Evolutionary conservation across 2,329 filamentous ascomycete genomes (phyloP), one percentile per base, ranked within the genome.

Genomic region (Paecilomyces sp.): DNA sequence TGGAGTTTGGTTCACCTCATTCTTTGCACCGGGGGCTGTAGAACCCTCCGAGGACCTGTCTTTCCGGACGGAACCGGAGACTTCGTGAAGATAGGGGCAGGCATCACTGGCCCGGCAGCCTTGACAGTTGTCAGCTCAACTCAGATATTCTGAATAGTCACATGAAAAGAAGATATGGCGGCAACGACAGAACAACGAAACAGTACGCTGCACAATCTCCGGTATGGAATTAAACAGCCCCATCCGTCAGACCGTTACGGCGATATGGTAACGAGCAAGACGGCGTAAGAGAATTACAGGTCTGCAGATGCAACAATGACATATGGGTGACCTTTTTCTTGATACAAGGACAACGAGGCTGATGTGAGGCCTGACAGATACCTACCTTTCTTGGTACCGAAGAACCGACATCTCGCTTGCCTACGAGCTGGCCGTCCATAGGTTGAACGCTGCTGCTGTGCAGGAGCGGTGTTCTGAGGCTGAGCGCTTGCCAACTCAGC

Each of bases 91-190:
- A 68, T 78, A 85, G 33, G 75, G 78, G 65, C 83, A 85, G 56
- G 75, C 68, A 63, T 77, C 73, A 58, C 82, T 82, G 62, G 79
- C 76, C 66, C 81, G 75, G 71, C 83, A 85, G 61, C 83, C 80
- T 81, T 63, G 47, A 58, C 24, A 13, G 36, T 58, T 50, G 61
- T 73, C 58, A 72, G 70, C 53, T 56, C 9, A 54, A 33, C 36
- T 58, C 53, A 60, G 55, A 53, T 60, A 57, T 28, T 56, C 57
- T 59, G 50, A 58, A 36, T 56, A 54, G 24, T 59, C 55, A 55
- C 33, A 58, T 36, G 51, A 36, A 34, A 55, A 55, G 36, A 9
- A 51, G 30, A 34, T 55, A 50, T 57, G 24, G 47, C 6, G n/a
- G 28, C 9, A 8, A 33, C 11, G 8, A 33, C 11, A 33, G 5